Evolutionary conservation across 495 filamentous ascomycete genomes (phyloP), one percentile per base, ranked within the genome.

Genomic region (Hypoxylon crocopeplum): DNA sequence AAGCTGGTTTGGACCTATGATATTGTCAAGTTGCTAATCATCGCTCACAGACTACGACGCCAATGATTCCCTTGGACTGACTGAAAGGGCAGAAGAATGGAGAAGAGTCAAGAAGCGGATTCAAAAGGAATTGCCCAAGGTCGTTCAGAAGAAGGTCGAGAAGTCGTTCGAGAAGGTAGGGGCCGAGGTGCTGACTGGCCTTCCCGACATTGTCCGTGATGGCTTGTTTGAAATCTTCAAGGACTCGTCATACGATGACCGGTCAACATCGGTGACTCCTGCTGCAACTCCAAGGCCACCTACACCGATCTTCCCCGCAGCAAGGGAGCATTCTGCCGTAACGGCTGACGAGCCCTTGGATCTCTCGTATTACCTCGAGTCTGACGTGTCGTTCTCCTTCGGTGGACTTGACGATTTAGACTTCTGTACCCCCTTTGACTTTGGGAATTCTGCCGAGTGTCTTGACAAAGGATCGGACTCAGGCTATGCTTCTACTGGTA

Each of bases 1-100:
- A 56, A 56, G 72, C 60, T 49, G 15, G 10, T 32, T 5, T 19
- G 1, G 3, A 17, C 11, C 7, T 22, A 10, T 11, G 20, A 33
- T 10, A 21, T 12, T n/a, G 13, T 40, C 12, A 13, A 40, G 2
- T 0, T 25, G 32, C 29, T 58, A 34, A 72, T 57, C 12, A 39
- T n/a, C 21, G 5, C 7, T 32, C 69, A 62, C n/a, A 76, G 70
- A 76, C 21, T 67, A 61, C 15, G 72, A 73, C 8, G 39, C 44
- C 17, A 52, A 62, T 15, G 62, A 60, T 19, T 48, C 48, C 3
- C 27, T 50, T 1, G 37, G 49, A 7, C 34, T 44, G 7, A 61
- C 69, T 2, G 68, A 69, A 19, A 62, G 24, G 10, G 13, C 30
- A n/a, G 56, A 67, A 8, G 47, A 61, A 29, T 69, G 57, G 38